These are phyloP conservation scores for Penicillium brasilianum DNA, from an alignment of 2,329 filamentous ascomycete species.

Conservation along the genomic window DNA sequence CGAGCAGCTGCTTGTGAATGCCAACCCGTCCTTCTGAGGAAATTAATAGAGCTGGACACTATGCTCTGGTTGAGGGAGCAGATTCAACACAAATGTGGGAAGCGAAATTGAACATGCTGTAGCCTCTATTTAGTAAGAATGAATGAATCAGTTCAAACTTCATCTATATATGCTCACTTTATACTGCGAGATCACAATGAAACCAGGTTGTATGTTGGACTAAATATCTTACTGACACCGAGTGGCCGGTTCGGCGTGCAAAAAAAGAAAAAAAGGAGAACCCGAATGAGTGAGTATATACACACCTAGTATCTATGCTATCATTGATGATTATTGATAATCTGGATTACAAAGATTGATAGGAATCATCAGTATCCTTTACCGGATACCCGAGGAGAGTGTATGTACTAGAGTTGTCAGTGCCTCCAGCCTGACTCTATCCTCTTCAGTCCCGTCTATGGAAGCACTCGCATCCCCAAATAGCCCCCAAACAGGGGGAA, in stretches of 20 bases:
- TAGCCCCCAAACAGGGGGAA: not conserved
- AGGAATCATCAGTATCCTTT: not conserved
- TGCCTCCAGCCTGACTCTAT: not conserved
- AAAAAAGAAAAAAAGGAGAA: too few relatives aligned
- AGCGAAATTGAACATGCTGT: not conserved
- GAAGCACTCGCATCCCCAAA: not conserved
- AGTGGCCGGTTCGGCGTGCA: too few relatives aligned
- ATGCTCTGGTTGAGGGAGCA: not conserved
- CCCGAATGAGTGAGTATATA: too few relatives aligned
- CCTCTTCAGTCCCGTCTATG: not conserved
- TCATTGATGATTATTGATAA: not conserved
- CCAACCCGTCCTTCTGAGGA: conserved; percentile 9
- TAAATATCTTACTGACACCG: too few relatives aligned
- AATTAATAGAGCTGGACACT: not conserved
- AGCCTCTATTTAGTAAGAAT: not conserved
- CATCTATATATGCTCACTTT: not conserved
- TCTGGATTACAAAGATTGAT: not conserved
- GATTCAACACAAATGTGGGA: not conserved
- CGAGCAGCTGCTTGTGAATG: conserved; percentile 6
- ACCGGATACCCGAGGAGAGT: not conserved
- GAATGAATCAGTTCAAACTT: not conserved
- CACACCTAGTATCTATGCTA: too few relatives aligned
- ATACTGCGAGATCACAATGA: too few relatives aligned
- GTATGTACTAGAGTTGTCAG: not conserved
- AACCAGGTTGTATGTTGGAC: too few relatives aligned